A percentile compares a stretch with the other conserved stretches of the same genome.
These are phyloP conservation scores for Penicillium concentricum DNA, from an alignment of 2,329 filamentous ascomycete species.

Conservation along the genomic window DNA sequence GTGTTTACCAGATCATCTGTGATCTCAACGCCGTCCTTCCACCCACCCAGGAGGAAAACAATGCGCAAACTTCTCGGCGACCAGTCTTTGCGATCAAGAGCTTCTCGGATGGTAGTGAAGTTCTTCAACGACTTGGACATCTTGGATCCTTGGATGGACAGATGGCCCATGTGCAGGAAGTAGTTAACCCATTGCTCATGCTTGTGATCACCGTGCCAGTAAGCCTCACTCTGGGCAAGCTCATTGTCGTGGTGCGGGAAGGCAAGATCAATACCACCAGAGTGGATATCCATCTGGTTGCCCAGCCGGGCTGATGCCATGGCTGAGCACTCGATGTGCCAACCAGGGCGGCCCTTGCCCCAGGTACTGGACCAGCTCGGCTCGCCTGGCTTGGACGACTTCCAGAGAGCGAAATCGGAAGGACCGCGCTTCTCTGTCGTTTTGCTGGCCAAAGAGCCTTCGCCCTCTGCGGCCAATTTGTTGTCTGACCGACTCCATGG, in stretches of 20 bases:
- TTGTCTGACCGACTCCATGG: constrained; percentile 85
- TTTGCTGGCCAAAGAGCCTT: constrained; percentile 70
- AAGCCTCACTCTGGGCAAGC: constrained; percentile 85
- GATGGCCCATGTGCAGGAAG: constrained; percentile 92
- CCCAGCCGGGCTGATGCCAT: constrained; percentile 93
- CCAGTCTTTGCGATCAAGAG: constrained; percentile 67
- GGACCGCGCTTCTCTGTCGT: constrained; percentile 68
- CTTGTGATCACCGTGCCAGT: constrained; percentile 55
- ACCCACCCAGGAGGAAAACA: constrained; percentile 81
- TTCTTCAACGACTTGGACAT: constrained; percentile 98
- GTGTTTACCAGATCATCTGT: constrained; percentile 76
- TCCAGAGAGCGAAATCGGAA: constrained; percentile 92
- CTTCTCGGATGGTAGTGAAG: constrained; percentile 88
- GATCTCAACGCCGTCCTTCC: constrained; percentile 90
- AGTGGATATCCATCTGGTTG: constrained; percentile 85
- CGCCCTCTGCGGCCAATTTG: constrained; percentile 80
- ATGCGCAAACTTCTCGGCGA: constrained; percentile 78
- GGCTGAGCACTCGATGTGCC: constrained; percentile 96
- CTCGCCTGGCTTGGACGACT: constrained; percentile 86
- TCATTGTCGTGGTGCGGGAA: constrained; percentile 96
- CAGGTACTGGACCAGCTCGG: constrained; percentile 86
- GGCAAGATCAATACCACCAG: constrained; percentile 83
- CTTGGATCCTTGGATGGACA: constrained; percentile 85
- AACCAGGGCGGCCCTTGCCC: constrained; percentile 85
- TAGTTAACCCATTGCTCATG: constrained; percentile 84